Percentiles rank a stretch among this genome's conserved stretches.
Conservation (phyloP, 345 rosid genomes). For the Eucalyptus pauciflora region DNA sequence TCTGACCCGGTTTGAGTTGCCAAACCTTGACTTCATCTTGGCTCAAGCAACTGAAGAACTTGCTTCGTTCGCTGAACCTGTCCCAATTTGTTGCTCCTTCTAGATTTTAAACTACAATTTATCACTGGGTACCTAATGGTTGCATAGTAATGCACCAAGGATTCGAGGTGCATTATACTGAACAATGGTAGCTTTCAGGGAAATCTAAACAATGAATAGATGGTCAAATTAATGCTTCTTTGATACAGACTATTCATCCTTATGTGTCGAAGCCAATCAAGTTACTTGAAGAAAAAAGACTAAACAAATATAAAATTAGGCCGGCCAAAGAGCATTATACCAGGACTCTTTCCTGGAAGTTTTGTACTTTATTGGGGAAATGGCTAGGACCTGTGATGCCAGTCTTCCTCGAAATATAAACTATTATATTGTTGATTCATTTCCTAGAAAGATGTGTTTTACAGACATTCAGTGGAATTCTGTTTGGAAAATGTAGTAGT, state of each 20-base stretch:
- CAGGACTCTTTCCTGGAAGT: background rate
- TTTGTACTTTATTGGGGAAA: background rate
- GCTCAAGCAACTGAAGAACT: background rate
- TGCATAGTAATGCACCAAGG: background rate
- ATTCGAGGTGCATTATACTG: background rate
- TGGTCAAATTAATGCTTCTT: background rate
- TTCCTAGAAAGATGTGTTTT: background rate
- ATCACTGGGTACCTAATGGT: background rate
- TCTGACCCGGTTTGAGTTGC: background rate
- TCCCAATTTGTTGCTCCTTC: background rate
- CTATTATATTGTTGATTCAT: background rate
- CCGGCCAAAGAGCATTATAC: background rate
- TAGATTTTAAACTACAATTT: background rate
- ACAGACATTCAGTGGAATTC: background rate
- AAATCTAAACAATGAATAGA: background rate
- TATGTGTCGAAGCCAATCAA: background rate
- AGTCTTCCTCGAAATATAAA: background rate
- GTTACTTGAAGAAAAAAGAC: background rate
- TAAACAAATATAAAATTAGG: background rate
- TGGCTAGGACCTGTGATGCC: background rate
- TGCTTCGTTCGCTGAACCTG: background rate
- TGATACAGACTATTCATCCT: background rate
- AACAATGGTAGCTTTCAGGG: background rate
- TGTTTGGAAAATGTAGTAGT: background rate
- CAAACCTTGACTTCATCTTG: background rate